Evolutionary conservation across 2,329 filamentous ascomycete genomes (phyloP).

Genomic region (Aureobasidium sp.): DNA sequence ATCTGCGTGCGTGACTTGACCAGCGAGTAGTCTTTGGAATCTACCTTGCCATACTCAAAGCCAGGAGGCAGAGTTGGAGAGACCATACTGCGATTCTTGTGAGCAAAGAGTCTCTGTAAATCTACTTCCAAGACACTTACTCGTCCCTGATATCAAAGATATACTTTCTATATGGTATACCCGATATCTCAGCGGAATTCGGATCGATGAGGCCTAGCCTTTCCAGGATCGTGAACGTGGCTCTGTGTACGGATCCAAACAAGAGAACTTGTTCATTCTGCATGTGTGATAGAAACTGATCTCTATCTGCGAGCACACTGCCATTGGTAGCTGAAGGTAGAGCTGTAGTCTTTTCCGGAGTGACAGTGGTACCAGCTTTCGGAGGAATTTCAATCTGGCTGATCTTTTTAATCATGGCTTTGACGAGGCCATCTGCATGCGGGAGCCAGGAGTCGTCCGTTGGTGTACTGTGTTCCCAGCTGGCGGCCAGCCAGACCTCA

Average conservation of each 20-base stretch:
- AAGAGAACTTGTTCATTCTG: slow-evolving; percentile 14
- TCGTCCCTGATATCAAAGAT: slow-evolving; percentile 14
- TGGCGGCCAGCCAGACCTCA: slow-evolving; percentile 52
- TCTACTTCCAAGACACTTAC: neutral
- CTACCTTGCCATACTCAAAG: slow-evolving; percentile 48
- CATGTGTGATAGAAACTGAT: slow-evolving; percentile 5
- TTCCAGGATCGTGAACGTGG: slow-evolving; percentile 18
- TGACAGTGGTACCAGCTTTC: neutral
- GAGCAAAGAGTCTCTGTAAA: neutral
- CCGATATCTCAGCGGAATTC: slow-evolving; percentile 12
- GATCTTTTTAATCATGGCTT: neutral
- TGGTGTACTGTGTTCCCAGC: slow-evolving; percentile 19
- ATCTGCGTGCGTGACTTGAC: slow-evolving; percentile 50
- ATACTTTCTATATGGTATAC: slow-evolving; percentile 14
- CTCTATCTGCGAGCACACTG: neutral
- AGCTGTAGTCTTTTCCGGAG: neutral
- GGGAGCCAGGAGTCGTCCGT: neutral
- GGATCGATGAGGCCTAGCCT: slow-evolving; percentile 17
- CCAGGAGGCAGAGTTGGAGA: slow-evolving; percentile 28
- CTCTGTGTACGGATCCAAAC: slow-evolving; percentile 24
- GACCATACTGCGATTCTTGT: neutral
- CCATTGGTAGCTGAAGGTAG: neutral
- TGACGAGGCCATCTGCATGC: neutral
- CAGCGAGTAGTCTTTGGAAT: slow-evolving; percentile 45
- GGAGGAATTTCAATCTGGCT: neutral